Conservation (phyloP, 768 basidiomycete species). For the Leccinellum luteum region DNA sequence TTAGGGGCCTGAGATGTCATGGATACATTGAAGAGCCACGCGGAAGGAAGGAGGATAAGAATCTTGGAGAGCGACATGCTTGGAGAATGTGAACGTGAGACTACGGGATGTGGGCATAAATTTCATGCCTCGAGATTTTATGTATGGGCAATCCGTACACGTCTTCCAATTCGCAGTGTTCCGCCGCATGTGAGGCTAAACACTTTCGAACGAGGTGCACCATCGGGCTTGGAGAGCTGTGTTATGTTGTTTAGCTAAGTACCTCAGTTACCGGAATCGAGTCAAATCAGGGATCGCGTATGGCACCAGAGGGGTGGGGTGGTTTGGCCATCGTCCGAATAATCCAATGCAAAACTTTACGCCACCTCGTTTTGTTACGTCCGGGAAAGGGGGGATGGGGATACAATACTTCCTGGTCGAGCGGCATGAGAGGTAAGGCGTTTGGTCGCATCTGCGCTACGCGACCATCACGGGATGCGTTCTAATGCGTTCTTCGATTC, state of each 20-base stretch:
- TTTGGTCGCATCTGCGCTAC: constrained; percentile 4
- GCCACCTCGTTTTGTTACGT: constrained; percentile 14
- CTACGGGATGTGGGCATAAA: too few species aligned
- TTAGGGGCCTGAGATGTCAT: not conserved
- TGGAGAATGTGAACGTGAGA: too few species aligned
- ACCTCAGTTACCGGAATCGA: not conserved
- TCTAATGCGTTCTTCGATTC: too few species aligned
- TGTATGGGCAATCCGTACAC: too few species aligned
- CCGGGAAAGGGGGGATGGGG: not conserved
- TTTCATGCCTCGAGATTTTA: too few species aligned
- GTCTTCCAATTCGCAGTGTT: not conserved
- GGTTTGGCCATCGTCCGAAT: not conserved
- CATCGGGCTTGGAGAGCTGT: not conserved
- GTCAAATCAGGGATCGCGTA: not conserved
- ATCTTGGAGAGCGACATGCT: not conserved
- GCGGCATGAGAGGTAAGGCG: constrained; percentile 9
- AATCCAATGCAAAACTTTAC: not conserved
- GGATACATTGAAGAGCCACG: not conserved
- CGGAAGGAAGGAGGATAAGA: not conserved
- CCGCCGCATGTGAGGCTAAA: not conserved
- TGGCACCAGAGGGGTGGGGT: constrained; percentile 7
- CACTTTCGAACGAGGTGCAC: not conserved
- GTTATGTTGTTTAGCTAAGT: not conserved
- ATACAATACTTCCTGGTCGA: not conserved
- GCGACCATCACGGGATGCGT: not conserved